These are phyloP conservation scores for Sabuloglossum arenarium DNA, from an alignment of 495 filamentous ascomycete species.

Conservation along the genomic window DNA sequence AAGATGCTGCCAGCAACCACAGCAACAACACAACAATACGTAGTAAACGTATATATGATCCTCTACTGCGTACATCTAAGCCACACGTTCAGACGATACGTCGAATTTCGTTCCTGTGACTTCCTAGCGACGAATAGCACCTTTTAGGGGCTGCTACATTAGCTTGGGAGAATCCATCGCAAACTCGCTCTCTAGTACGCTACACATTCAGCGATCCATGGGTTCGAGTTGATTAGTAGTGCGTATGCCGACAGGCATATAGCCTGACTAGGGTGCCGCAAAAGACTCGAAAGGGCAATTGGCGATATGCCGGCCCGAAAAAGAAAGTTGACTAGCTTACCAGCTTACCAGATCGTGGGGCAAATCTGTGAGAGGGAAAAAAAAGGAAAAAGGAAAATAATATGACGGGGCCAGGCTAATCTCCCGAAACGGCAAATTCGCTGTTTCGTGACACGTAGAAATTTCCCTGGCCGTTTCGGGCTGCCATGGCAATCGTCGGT, in stretches of 20 bases:
- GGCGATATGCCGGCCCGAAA: not conserved
- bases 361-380: not conserved
- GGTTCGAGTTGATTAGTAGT: not conserved
- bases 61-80: no score
- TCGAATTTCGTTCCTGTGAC: no score
- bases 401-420: not conserved
- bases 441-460: constrained; percentile 1
- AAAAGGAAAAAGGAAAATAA: not conserved
- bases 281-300: not conserved
- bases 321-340: not conserved
- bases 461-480: not conserved
- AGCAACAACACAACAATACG: no score
- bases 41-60: no score
- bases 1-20: no score
- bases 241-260: not conserved
- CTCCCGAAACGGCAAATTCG: not conserved
- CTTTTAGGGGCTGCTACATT: no score
- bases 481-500: not conserved
- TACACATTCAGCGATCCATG: not conserved
- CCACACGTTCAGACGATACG: no score
- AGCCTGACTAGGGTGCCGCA: no score
- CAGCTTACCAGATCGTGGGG: constrained; percentile 1
- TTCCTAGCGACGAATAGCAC: no score
- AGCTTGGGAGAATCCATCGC: not conserved
- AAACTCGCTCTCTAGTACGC: no score